A percentile compares a stretch with the other conserved stretches of the same genome.
phyloP scores from a whole-genome alignment of 2,329 filamentous ascomycete species.

The Neodidymelliopsis sp. region DNA sequence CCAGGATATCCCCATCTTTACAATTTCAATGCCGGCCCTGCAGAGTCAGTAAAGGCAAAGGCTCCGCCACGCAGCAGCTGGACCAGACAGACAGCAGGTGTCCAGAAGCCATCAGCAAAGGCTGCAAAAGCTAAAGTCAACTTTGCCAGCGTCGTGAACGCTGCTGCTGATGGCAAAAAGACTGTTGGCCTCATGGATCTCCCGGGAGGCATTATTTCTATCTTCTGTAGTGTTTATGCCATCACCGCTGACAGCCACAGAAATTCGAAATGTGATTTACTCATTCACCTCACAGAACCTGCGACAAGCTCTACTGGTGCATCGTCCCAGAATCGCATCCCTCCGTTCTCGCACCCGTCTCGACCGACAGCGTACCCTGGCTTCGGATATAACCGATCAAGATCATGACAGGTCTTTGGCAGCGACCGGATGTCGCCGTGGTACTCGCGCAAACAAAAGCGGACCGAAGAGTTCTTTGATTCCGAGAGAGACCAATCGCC shows the following conservation, averaged over 20 bases:
- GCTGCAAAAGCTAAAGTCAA: not conserved
- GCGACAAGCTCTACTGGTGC: constrained; percentile 34
- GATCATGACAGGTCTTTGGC: constrained; percentile 19
- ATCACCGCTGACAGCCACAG: constrained; percentile 22
- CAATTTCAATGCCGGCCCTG: not conserved
- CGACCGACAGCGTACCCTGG: constrained; percentile 24
- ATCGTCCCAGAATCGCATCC: constrained; percentile 34
- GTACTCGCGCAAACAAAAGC: not conserved
- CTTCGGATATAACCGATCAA: constrained; percentile 23
- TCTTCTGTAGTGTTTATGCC: too few species aligned
- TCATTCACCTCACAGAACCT: constrained; percentile 9
- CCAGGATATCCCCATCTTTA: not conserved
- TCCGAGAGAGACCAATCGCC: constrained; percentile 29
- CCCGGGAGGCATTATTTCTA: constrained; percentile 35
- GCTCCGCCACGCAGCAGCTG: not conserved
- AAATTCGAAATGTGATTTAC: constrained; percentile 42
- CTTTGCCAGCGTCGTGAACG: accelerated
- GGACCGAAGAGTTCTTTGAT: constrained; percentile 6
- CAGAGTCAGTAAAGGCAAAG: not conserved
- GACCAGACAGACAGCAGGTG: not conserved
- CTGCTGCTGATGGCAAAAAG: not conserved
- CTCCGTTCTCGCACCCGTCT: constrained; percentile 34
- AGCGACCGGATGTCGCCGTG: not conserved
- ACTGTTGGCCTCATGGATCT: constrained; percentile 29
- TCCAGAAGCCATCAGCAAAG: not conserved